These are phyloP conservation scores for Populus hybrid DNA, from an alignment of 441 rosid genomes.

Conservation along the genomic window DNA sequence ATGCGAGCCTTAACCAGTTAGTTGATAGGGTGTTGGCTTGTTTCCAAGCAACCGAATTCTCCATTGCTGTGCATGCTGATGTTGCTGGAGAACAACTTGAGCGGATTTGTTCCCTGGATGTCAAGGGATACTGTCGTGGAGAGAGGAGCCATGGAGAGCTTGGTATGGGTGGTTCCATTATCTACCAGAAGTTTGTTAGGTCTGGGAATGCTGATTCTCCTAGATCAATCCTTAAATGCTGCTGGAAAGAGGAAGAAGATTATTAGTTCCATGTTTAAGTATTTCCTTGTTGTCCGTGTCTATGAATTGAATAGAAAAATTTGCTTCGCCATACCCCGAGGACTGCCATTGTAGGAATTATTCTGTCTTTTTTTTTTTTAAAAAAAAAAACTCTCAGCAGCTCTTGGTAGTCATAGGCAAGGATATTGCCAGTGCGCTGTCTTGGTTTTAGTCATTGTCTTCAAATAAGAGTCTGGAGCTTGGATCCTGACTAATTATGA, in stretches of 20 bases:
- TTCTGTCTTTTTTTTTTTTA: not conserved
- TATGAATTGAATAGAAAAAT: constrained; percentile 14
- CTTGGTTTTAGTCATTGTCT: too few species aligned
- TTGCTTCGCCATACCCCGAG: constrained; percentile 19
- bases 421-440: too few species aligned
- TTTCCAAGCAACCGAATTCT: constrained; percentile 60
- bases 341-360: not conserved
- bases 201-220: constrained; percentile 38
- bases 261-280: constrained; percentile 4
- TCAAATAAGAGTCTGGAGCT: too few species aligned
- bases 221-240: constrained; percentile 53
- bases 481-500: too few species aligned
- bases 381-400: too few species aligned
- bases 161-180: constrained; percentile 50
- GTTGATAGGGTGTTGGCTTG: constrained; percentile 62
- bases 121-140: constrained; percentile 48
- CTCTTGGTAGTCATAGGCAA: too few species aligned
- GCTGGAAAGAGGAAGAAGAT: constrained; percentile 55
- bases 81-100: constrained; percentile 24
- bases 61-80: constrained; percentile 57
- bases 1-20: constrained; percentile 35
- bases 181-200: constrained; percentile 53
- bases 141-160: constrained; percentile 61
- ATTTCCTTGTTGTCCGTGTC: not conserved
- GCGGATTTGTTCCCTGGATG: constrained; percentile 33